Evolutionary conservation across 768 basidiomycete genomes (phyloP), one percentile per base, ranked within the genome.

Genomic region (Amanita inopinata): DNA sequence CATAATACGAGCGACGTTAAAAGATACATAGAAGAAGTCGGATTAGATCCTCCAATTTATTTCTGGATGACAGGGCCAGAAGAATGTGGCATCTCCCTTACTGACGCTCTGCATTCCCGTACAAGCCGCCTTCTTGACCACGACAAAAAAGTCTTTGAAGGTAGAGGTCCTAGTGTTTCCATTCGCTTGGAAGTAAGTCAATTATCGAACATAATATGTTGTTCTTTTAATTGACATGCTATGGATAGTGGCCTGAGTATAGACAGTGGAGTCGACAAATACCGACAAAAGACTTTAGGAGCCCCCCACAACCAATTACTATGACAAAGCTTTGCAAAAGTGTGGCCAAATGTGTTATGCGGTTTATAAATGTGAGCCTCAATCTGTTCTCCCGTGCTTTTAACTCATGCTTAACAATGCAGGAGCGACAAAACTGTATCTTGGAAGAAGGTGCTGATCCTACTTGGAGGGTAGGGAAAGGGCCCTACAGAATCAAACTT

Each of bases 221-320:
- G 41, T 25, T 20, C 36, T 18, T 41, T 34, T 34, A 12, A 45
- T 22, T 38, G 46, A 46, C 45, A 38, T 37, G 22, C 28, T 17
- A 44, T 45, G 15, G 46, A 12, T 46, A 87, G 84, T 88, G 85
- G 85, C 83, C 83, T 3, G 83, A 85, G 1, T 87, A 87, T 50
- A 64, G 74, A 22, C 70, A 75, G 34, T 88, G 83, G 83, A 82
- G 78, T 43, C 71, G 81, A 43, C 85, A 88, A 55, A 87, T 88
- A 47, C 85, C 85, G 5, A 87, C 84, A 1, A 76, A 78, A 57
- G 84, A 88, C 58, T 88, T 86, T 56, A 72, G 74, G 28, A 85
- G 74, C 48, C 83, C 85, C 0, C 85, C 83, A 28, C 73, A 80
- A 4, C 83, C 80, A 2, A 84, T 88, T 51, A 88, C 84, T 1